Evolutionary conservation across 192 early-diverging fungal species (phyloP).

Genomic region (Gamsiella multidivaricata): DNA sequence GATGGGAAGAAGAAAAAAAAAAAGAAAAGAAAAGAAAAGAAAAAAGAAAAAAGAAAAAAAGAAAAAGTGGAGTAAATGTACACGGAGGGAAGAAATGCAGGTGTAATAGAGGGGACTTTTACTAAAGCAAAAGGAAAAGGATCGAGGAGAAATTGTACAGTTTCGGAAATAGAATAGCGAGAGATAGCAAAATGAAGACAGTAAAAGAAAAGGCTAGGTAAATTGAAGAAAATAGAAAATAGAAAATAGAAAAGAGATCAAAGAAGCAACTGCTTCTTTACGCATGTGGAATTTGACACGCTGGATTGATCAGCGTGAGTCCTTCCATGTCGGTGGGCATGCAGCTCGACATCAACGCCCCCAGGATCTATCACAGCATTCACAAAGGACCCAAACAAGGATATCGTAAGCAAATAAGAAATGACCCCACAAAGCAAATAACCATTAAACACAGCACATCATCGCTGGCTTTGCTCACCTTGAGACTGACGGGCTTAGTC

Average conservation of each 20-base stretch:
- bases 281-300: not conserved
- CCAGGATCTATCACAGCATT: slow-evolving; percentile 10
- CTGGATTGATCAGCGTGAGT: slow-evolving; percentile 1
- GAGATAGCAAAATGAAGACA: not conserved
- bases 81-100: too few species aligned
- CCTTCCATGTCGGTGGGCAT: slow-evolving; percentile 2
- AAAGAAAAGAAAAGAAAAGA: too few species aligned
- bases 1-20: too few species aligned
- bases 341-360: slow-evolving; percentile 20
- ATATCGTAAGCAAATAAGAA: not conserved
- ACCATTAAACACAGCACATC: slow-evolving; percentile 15
- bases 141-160: not conserved
- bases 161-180: not conserved
- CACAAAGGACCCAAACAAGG: not conserved
- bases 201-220: not conserved
- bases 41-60: too few species aligned
- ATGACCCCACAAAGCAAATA: not conserved
- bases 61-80: too few species aligned
- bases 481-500: slow-evolving; percentile 60
- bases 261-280: not conserved
- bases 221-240: not conserved
- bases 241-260: slow-evolving; percentile 6
- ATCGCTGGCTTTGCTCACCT: slow-evolving; percentile 26
- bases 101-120: not conserved
- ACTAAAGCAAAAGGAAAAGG: not conserved